phyloP scores from a whole-genome alignment of 2,329 filamentous ascomycete genomes.

The Drechslerella coelobrocha region DNA sequence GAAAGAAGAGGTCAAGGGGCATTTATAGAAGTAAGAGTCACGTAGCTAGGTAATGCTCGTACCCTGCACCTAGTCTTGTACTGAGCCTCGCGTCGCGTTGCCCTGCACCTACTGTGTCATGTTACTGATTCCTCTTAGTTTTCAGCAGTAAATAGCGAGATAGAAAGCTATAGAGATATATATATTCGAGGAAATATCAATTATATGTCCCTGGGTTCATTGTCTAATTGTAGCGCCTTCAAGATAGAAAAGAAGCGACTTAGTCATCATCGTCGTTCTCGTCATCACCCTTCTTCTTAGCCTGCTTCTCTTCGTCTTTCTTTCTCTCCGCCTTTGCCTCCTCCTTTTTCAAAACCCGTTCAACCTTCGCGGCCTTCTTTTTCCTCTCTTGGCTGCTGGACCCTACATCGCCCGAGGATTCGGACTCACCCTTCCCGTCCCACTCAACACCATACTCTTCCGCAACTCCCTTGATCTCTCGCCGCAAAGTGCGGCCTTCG shows the following conservation, averaged over 20 bases:
- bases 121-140: too few species aligned
- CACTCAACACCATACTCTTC: slow-evolving; percentile 90
- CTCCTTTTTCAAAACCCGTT: slow-evolving; percentile 59
- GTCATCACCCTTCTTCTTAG: slow-evolving; percentile 50
- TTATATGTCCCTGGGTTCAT: too few species aligned
- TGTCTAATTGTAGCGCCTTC: too few species aligned
- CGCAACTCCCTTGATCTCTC: slow-evolving; percentile 80
- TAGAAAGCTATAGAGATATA: too few species aligned
- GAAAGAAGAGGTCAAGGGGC: slow-evolving; percentile 62
- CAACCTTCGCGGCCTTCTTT: slow-evolving; percentile 63
- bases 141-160: too few species aligned
- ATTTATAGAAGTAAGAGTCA: neutral
- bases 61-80: too few species aligned
- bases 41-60: too few species aligned
- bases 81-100: too few species aligned
- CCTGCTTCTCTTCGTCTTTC: slow-evolving; percentile 55
- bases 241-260: neutral
- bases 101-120: too few species aligned
- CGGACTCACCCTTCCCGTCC: slow-evolving; percentile 76
- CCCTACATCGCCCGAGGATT: slow-evolving; percentile 63
- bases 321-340: slow-evolving; percentile 56
- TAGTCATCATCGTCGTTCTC: slow-evolving; percentile 12
- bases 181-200: too few species aligned
- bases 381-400: slow-evolving; percentile 61
- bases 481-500: slow-evolving; percentile 77